Base-by-base conservation (phyloP, 305 asterid genomes). In the Fraxinus nigra region DNA sequence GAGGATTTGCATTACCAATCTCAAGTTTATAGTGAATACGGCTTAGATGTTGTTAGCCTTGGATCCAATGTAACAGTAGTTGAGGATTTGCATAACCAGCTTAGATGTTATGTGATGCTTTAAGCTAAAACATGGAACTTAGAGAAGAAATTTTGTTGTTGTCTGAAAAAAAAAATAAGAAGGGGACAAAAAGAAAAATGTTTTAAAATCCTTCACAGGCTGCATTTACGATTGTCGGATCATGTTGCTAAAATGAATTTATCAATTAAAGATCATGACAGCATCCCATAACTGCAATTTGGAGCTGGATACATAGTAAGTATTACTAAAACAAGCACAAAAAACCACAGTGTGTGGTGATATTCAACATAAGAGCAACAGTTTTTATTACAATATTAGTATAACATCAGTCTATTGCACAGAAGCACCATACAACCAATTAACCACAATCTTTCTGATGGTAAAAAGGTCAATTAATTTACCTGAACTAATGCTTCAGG, bases 401-500 rank as follows among this genome's bases (percentile, higher is more conserved):
- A 69, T 69, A 9, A 69, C 75, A 69, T 69, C 75, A 26, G 40
- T 28, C 75, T 13, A 30, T 16, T 28, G 74, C 74, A 67, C 74
- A 67, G 73, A 65, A 67, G 74, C 37, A 67, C 38, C 20, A 69
- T 48, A 20, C 74, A 65, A 77, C 81, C 63, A 61, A 82, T 37
- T 40, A 81, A 78, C 48, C 56, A 38, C 65, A 77, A 73, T 32
- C 34, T 51, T 76, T 51, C 85, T 48, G 48, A 34, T 54, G 14
- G 13, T 1, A 22, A 74, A 79, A 37, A 67, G 65, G 30, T 59
- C 67, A 59, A 14, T 56, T 80, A 79, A 38, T 76, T 73, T 89
- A 95, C 99, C 98, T 95, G 99, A 74, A 93, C 98, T 73, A 95
- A 91, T 79, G 99, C 99, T 76, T 95, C 99, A 34, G 99, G 99